A percentile compares a stretch with the other conserved stretches of the same genome.
phyloP scores from a whole-genome alignment of 2,329 filamentous ascomycete species.

The Metarhizium humberi region DNA sequence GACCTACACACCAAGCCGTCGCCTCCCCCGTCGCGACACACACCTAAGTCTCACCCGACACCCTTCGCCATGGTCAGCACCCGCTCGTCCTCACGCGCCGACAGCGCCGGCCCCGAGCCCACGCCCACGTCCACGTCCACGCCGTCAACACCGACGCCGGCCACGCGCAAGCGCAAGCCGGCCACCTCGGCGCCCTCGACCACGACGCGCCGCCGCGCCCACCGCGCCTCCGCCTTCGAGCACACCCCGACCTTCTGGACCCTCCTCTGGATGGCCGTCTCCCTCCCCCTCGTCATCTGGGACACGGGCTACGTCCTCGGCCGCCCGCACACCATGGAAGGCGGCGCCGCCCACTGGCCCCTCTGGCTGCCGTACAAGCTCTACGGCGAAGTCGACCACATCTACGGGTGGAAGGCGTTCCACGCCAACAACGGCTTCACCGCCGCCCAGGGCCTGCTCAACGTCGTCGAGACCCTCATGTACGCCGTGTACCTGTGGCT shows the following conservation, averaged over 20 bases:
- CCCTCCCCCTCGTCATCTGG: slow-evolving; percentile 72
- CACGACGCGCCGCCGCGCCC: slow-evolving; percentile 4
- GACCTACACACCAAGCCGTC: background rate
- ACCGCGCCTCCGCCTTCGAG: slow-evolving; percentile 6
- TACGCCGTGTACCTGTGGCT: slow-evolving; percentile 49
- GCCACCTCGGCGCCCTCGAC: slow-evolving; percentile 3
- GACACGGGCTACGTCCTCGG: slow-evolving; percentile 71
- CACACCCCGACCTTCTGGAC: slow-evolving; percentile 37
- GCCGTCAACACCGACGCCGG: background rate
- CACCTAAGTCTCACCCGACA: background rate
- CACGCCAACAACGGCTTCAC: slow-evolving; percentile 65
- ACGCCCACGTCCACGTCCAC: slow-evolving; percentile 8
- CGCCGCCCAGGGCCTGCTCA: slow-evolving; percentile 61
- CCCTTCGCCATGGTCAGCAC: slow-evolving; percentile 26
- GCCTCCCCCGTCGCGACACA: background rate
- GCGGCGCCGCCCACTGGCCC: slow-evolving; percentile 61
- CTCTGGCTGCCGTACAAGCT: slow-evolving; percentile 71
- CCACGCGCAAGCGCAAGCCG: slow-evolving; percentile 9
- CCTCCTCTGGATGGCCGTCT: slow-evolving; percentile 64
- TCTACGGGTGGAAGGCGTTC: slow-evolving; percentile 72
- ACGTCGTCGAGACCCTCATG: slow-evolving; percentile 56
- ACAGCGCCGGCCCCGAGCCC: slow-evolving; percentile 15
- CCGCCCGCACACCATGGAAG: slow-evolving; percentile 74
- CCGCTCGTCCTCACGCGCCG: slow-evolving; percentile 23
- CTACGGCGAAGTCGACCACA: slow-evolving; percentile 69